Conservation (phyloP, 2,329 filamentous ascomycete genomes). For the Penicillium fuscoglaucum region DNA sequence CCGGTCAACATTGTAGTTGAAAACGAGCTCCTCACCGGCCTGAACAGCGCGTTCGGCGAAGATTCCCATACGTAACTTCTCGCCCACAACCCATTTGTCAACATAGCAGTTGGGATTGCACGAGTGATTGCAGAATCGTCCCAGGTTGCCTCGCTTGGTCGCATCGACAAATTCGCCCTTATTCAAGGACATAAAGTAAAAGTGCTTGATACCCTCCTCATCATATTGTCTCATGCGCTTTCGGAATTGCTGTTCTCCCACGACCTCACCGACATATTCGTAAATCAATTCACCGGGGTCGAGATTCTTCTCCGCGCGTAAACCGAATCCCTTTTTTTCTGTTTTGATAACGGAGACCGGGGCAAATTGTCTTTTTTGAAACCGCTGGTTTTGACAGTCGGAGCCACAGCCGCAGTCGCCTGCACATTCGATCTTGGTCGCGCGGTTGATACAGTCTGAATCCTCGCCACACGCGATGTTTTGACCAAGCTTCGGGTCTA, state of each 20-base stretch:
- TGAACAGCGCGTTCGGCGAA: slow-evolving; percentile 84
- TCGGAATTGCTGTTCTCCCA: slow-evolving; percentile 87
- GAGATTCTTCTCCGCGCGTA: slow-evolving; percentile 77
- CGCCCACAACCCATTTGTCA: slow-evolving; percentile 98
- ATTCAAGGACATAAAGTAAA: slow-evolving; percentile 99
- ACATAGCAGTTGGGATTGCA: slow-evolving; percentile 99
- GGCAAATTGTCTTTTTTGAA: slow-evolving; percentile 86
- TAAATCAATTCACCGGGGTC: slow-evolving; percentile 89
- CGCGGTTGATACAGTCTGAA: slow-evolving; percentile 97
- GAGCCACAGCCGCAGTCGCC: slow-evolving; percentile 83
- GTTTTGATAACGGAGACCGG: slow-evolving; percentile 94
- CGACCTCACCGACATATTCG: slow-evolving; percentile 98
- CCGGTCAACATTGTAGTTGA: slow-evolving; percentile 99
- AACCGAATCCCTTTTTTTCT: slow-evolving; percentile 93
- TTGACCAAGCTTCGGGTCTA: slow-evolving; percentile 52
- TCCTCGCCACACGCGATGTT: slow-evolving; percentile 94
- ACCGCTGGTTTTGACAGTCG: slow-evolving; percentile 90
- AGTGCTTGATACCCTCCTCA: slow-evolving; percentile 95
- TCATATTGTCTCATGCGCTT: slow-evolving; percentile 91
- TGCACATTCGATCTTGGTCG: slow-evolving; percentile 95
- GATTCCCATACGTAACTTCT: slow-evolving; percentile 98
- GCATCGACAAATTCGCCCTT: slow-evolving; percentile 97
- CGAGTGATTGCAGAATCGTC: slow-evolving; percentile 97
- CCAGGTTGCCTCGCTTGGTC: slow-evolving; percentile 93
- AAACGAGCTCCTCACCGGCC: slow-evolving; percentile 91